Evolutionary conservation across 352 stramenopile species (phyloP), one percentile per base, ranked within the genome.

Genomic region (Globisporangium viniferum): DNA sequence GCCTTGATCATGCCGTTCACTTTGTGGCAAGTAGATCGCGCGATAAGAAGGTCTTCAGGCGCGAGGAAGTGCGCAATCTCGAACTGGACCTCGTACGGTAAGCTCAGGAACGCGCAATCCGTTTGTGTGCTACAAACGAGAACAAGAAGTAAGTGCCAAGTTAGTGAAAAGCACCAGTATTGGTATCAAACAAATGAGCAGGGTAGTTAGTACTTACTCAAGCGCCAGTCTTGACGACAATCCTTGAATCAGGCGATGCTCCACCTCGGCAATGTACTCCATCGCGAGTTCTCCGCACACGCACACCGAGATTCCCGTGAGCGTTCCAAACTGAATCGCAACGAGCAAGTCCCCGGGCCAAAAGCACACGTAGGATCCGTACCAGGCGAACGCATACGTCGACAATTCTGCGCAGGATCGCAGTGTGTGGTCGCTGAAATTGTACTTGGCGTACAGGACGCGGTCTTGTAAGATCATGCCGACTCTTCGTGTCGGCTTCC

Each of bases 41-140:
- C 79, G 6, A 92, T 78, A 44, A 96, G 59, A 9, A 96, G 72
- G 61, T 96, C 88, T 75, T 96, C 88, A 8, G 88, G 77, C 2
- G 79, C 77, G 27, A 96, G 62, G 48, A 89, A 94, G 18, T 86
- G 78, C 24, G 83, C 88, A 7, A 94, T 79, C 62, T 94, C 76
- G 70, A 94, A 93, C 59, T 92, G 78, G 27, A 94, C 71, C 70
- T 96, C 88, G 61, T 92, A 94, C 6, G 88, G 88, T 20, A 96
- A 72, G 33, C 76, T 81, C 24, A 96, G 69, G 46, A 96, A 85
- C 3, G 71, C 66, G 22, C 81, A 86, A 51, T 90, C 73, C 1
- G 69, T 82, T 69, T 95, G 87, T 9, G 76, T 76, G 64, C 87
- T 95, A 66, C 20, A 63, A 51, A 20, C 51, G n/a, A 5, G 62